Percentiles rank a stretch among this genome's conserved stretches.
phyloP scores from a whole-genome alignment of 495 filamentous ascomycete species.

The Letharia lupina region DNA sequence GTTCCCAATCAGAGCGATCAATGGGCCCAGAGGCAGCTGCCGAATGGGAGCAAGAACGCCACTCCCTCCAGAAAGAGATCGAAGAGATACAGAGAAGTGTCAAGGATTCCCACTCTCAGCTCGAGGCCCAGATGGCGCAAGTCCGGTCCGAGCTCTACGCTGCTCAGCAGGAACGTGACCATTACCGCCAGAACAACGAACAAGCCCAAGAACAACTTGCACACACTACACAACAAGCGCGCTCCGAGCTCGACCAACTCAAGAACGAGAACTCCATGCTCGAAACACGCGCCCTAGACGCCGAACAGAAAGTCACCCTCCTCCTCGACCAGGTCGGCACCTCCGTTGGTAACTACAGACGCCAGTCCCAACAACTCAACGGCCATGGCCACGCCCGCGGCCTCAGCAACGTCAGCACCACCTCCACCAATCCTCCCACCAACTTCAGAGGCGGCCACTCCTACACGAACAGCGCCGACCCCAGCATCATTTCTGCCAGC shows the following conservation, averaged over 20 bases:
- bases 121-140: constrained; percentile 62
- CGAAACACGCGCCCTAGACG: constrained; percentile 75
- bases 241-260: constrained; percentile 67
- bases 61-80: constrained; percentile 55
- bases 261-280: constrained; percentile 72
- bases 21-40: constrained; percentile 39
- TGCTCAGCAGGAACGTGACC: constrained; percentile 59
- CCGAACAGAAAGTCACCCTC: constrained; percentile 85
- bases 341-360: constrained; percentile 89
- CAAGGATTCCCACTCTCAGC: constrained; percentile 49
- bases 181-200: constrained; percentile 46
- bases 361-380: constrained; percentile 54
- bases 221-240: constrained; percentile 45
- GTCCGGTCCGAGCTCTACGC: constrained; percentile 58
- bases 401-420: constrained; percentile 33
- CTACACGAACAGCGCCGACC: constrained; percentile 31
- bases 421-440: constrained; percentile 23
- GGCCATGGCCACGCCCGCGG: constrained; percentile 27
- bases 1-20: constrained; percentile 33
- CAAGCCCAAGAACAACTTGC: constrained; percentile 51
- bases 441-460: constrained; percentile 16
- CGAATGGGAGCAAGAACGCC: constrained; percentile 73
- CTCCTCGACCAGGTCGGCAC: constrained; percentile 89
- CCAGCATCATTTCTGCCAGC: constrained; percentile 24
- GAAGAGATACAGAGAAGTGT: constrained; percentile 58